Conservation (phyloP, 805 yeast genomes). For the Peterozyma toletana region DNA sequence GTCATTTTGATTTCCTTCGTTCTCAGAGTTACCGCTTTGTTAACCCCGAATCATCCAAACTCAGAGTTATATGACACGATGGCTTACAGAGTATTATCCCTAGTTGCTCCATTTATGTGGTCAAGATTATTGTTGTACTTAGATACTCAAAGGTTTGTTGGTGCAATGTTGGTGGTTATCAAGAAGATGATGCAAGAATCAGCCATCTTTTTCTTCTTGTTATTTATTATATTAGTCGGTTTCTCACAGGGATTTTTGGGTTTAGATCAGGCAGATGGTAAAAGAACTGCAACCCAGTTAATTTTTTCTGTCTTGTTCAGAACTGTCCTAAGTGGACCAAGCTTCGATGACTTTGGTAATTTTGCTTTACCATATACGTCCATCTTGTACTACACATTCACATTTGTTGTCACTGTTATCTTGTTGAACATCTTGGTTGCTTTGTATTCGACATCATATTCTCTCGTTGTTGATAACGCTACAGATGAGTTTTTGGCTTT, state of each 20-base stretch:
- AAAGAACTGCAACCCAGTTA: conserved; percentile 61
- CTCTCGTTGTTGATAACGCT: conserved; percentile 74
- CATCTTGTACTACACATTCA: conserved; percentile 69
- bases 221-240: conserved; percentile 66
- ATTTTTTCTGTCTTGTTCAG: conserved; percentile 60
- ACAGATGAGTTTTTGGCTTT: conserved; percentile 80
- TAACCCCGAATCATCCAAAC: conserved; percentile 17
- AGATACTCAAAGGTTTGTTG: conserved; percentile 77
- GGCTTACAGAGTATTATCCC: conserved; percentile 63
- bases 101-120: conserved; percentile 88
- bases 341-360: conserved; percentile 58
- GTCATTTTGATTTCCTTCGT: conserved; percentile 45
- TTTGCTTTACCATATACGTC: conserved; percentile 85
- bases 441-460: conserved; percentile 77
- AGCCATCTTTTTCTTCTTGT: conserved; percentile 68
- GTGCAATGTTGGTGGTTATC: conserved; percentile 81
- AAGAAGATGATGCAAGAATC: conserved; percentile 87
- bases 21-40: conserved; percentile 41
- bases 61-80: conserved; percentile 38
- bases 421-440: conserved; percentile 81
- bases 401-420: conserved; percentile 68
- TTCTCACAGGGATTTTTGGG: conserved; percentile 85
- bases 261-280: conserved; percentile 82
- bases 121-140: conserved; percentile 65
- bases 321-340: conserved; percentile 70